These are phyloP conservation scores for Talaromyces marneffei DNA, from an alignment of 2,329 filamentous ascomycete genomes.

Conservation along the genomic window DNA sequence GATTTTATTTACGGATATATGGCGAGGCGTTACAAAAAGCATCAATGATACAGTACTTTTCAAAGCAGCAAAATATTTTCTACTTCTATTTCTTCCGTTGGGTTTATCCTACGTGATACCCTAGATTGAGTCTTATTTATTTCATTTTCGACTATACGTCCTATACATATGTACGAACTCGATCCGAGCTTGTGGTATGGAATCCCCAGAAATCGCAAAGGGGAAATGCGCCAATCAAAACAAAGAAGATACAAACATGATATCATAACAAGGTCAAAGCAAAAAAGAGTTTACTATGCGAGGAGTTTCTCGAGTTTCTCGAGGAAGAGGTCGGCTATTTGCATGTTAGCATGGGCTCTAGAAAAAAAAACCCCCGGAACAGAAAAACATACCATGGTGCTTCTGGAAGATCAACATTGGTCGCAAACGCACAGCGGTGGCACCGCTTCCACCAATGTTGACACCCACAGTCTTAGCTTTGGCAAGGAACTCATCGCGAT, in stretches of 20 bases:
- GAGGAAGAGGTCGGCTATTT: conserved; percentile 66
- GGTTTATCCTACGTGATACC: not conserved
- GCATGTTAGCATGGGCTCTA: conserved; percentile 7
- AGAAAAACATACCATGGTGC: conserved; percentile 58
- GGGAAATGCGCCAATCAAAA: not conserved
- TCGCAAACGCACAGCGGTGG: conserved; percentile 67
- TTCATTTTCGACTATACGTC: conserved; percentile 4
- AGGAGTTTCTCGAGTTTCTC: conserved; percentile 72
- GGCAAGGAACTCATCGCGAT: conserved; percentile 70
- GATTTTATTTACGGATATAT: not conserved
- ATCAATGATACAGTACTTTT: not conserved
- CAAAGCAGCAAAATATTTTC: not conserved
- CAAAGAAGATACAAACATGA: conserved; percentile 5
- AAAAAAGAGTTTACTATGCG: conserved; percentile 25
- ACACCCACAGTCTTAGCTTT: conserved; percentile 74
- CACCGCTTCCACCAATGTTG: conserved; percentile 81
- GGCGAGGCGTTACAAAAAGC: conserved; percentile 5
- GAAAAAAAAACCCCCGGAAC: not conserved
- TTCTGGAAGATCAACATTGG: conserved; percentile 93
- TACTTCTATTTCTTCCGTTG: not conserved
- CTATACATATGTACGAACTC: conserved; percentile 9
- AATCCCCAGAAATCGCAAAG: not conserved
- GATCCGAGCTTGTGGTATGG: conserved; percentile 7
- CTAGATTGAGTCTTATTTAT: not conserved
- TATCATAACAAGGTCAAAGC: conserved; percentile 3